phyloP scores from a whole-genome alignment of 139 green algal genomes.

The Chlamydomonas sp. region DNA sequence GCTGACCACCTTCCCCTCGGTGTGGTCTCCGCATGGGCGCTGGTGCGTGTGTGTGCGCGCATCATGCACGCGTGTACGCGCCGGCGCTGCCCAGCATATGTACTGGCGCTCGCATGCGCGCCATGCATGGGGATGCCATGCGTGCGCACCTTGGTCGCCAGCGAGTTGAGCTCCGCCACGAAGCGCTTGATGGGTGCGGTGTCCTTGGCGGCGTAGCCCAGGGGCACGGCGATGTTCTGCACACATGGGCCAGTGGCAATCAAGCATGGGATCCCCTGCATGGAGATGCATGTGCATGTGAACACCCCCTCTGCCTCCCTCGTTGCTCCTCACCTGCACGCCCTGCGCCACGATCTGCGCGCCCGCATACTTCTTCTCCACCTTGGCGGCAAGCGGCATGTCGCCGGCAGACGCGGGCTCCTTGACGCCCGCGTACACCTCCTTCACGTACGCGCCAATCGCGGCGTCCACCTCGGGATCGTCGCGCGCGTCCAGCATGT shows the following conservation, averaged over 20 bases:
- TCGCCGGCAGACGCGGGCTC: constrained; percentile 10
- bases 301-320: background rate
- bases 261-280: too few relatives aligned
- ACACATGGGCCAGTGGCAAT: background rate
- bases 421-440: constrained; percentile 19
- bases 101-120: too few relatives aligned
- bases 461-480: constrained; percentile 27
- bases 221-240: constrained; percentile 39
- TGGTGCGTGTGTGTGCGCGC: too few relatives aligned
- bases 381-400: constrained; percentile 31
- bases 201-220: constrained; percentile 23
- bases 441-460: constrained; percentile 27
- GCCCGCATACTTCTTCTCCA: constrained; percentile 51
- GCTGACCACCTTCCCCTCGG: too few relatives aligned
- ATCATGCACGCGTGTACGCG: too few relatives aligned
- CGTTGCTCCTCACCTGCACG: constrained; percentile 31
- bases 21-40: too few relatives aligned
- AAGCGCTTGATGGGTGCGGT: constrained; percentile 44
- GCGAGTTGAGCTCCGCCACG: constrained; percentile 33
- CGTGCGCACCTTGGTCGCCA: constrained; percentile 39
- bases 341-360: constrained; percentile 44
- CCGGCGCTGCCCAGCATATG: too few relatives aligned
- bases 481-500: constrained; percentile 29
- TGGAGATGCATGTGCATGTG: too few relatives aligned
- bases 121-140: too few relatives aligned